Evolutionary conservation across 2,329 filamentous ascomycete genomes (phyloP).

Genomic region (Exophiala sideris): DNA sequence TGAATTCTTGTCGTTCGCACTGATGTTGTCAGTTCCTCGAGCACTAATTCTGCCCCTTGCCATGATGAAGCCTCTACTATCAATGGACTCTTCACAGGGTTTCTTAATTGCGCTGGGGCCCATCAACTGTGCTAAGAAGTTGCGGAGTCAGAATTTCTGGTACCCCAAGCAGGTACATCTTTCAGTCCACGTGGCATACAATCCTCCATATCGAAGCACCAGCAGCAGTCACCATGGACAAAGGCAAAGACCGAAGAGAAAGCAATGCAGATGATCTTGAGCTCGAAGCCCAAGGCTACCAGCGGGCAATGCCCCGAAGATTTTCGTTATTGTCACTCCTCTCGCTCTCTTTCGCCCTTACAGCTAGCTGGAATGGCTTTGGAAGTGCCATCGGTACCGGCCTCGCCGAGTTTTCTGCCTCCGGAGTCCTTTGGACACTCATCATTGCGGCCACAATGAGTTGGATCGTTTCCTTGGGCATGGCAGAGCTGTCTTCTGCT

Average conservation of each 20-base stretch:
- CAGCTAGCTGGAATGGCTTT: constrained; percentile 1
- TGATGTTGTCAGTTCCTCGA: too few species aligned
- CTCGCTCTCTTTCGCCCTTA: neutral
- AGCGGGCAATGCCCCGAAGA: neutral
- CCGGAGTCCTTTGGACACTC: constrained; percentile 3
- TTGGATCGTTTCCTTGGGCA: neutral
- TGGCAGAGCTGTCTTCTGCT: constrained; percentile 5
- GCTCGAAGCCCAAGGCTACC: neutral
- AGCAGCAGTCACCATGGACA: too few species aligned
- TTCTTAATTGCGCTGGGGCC: too few species aligned
- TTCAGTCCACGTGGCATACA: too few species aligned
- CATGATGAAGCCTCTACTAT: too few species aligned
- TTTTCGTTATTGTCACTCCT: constrained; percentile 1
- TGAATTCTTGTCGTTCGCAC: too few species aligned
- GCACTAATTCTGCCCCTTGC: too few species aligned
- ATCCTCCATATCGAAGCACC: too few species aligned
- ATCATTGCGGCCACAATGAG: constrained; percentile 5
- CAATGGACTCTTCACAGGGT: too few species aligned
- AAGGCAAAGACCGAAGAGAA: neutral
- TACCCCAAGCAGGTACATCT: too few species aligned
- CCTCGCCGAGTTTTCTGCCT: neutral
- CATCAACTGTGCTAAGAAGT: too few species aligned
- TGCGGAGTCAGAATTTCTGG: too few species aligned
- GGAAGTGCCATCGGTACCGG: constrained; percentile 1
- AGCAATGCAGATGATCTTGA: neutral